Percentiles rank a stretch among this genome's conserved stretches.
Conservation (phyloP, 83 land plant genomes). For the Thuja plicata region DNA sequence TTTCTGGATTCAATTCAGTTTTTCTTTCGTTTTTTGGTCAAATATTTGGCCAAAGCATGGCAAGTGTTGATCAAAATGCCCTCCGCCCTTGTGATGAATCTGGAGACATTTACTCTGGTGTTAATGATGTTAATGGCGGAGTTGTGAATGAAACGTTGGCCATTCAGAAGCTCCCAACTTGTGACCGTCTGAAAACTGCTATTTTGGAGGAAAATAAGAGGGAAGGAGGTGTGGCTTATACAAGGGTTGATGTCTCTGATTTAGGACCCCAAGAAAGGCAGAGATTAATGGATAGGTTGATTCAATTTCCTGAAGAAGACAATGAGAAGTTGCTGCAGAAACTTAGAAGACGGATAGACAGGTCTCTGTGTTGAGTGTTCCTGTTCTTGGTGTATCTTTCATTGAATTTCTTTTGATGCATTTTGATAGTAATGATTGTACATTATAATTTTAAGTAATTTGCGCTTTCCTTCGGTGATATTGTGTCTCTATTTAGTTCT, state of each 20-base stretch:
- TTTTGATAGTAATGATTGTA: background rate
- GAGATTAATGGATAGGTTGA: conserved; percentile 61
- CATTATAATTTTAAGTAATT: background rate
- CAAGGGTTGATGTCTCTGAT: conserved; percentile 46
- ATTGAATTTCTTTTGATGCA: background rate
- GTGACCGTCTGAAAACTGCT: conserved; percentile 3
- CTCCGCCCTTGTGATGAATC: background rate
- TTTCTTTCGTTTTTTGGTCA: no score
- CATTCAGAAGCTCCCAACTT: conserved; percentile 9
- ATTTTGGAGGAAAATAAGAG: conserved; percentile 7
- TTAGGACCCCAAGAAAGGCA: conserved; percentile 59
- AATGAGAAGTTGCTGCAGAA: conserved; percentile 59
- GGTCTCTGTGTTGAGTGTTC: conserved; percentile 23
- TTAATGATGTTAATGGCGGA: conserved; percentile 1
- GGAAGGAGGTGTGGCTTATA: background rate
- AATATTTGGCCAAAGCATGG: background rate
- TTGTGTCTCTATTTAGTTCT: background rate
- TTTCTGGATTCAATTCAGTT: no score
- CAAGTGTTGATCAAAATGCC: background rate
- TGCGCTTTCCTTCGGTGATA: background rate
- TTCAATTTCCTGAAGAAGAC: conserved; percentile 66
- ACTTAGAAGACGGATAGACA: conserved; percentile 63
- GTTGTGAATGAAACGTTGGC: background rate
- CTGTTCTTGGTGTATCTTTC: background rate
- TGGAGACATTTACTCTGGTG: background rate